Conservation (phyloP, 495 filamentous ascomycete genomes). For the Podospora appendiculata region DNA sequence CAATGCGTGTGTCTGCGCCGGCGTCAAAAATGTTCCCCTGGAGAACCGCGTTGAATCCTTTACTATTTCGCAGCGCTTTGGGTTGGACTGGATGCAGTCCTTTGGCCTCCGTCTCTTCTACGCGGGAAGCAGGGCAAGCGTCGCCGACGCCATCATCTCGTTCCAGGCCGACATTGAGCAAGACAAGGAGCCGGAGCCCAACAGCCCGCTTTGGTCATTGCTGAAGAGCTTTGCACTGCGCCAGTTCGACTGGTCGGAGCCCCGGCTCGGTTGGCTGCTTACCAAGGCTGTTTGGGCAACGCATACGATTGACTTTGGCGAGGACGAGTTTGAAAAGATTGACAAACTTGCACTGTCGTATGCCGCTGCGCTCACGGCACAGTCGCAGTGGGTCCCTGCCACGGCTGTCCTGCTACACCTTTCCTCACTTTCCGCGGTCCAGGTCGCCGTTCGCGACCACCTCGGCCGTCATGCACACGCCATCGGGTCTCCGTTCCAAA, state of each 20-base stretch:
- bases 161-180: slow-evolving; percentile 62
- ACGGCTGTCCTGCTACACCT: slow-evolving; percentile 75
- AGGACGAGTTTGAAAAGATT: slow-evolving; percentile 41
- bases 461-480: slow-evolving; percentile 58
- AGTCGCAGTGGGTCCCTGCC: slow-evolving; percentile 58
- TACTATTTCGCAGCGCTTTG: slow-evolving; percentile 69
- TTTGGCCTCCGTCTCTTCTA: slow-evolving; percentile 91
- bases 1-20: slow-evolving; percentile 72
- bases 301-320: slow-evolving; percentile 30
- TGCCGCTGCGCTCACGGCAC: slow-evolving; percentile 61
- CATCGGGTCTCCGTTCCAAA: slow-evolving; percentile 23
- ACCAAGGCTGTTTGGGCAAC: slow-evolving; percentile 45
- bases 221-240: slow-evolving; percentile 65
- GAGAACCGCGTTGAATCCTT: slow-evolving; percentile 77
- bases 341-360: slow-evolving; percentile 64
- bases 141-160: slow-evolving; percentile 56
- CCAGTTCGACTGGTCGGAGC: slow-evolving; percentile 57
- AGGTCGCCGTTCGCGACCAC: slow-evolving; percentile 58
- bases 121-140: slow-evolving; percentile 49
- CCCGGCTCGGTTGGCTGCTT: slow-evolving; percentile 81
- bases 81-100: slow-evolving; percentile 83
- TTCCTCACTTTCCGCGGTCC: slow-evolving; percentile 51
- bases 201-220: slow-evolving; percentile 80
- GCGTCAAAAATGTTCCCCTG: slow-evolving; percentile 55
- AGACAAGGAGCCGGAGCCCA: slow-evolving; percentile 52